Percentiles rank a stretch among this genome's conserved stretches.
Evolutionary conservation across 306 rosid genomes (phyloP).

Genomic region (Castanea crenata): DNA sequence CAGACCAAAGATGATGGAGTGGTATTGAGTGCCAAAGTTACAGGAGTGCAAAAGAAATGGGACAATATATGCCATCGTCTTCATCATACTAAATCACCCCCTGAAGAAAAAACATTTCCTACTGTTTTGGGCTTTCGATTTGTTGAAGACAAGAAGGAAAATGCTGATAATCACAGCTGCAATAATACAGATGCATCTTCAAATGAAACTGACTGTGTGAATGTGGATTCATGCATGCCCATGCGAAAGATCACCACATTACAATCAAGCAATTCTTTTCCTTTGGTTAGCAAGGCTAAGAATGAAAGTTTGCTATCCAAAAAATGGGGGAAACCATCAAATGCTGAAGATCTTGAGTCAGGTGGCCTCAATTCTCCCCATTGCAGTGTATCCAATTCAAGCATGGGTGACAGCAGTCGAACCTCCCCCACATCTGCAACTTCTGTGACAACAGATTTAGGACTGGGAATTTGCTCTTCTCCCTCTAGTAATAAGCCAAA

Average conservation of each 20-base stretch:
- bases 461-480: slow-evolving; percentile 68
- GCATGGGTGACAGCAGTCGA: slow-evolving; percentile 57
- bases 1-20: slow-evolving; percentile 83
- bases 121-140: slow-evolving; percentile 49
- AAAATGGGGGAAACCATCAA: slow-evolving; percentile 45
- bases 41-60: slow-evolving; percentile 43
- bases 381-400: slow-evolving; percentile 71
- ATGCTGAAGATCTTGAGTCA: slow-evolving; percentile 59
- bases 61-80: slow-evolving; percentile 41
- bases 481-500: slow-evolving; percentile 37
- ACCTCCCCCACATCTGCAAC: slow-evolving; percentile 73
- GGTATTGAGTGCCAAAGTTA: slow-evolving; percentile 51
- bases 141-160: slow-evolving; percentile 36
- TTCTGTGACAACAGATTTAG: slow-evolving; percentile 87
- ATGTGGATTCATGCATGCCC: slow-evolving; percentile 45
- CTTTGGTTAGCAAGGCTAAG: slow-evolving; percentile 31
- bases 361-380: slow-evolving; percentile 45
- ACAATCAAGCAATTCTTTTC: slow-evolving; percentile 37
- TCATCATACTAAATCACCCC: slow-evolving; percentile 29
- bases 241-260: slow-evolving; percentile 37
- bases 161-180: slow-evolving; percentile 28
- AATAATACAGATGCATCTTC: slow-evolving; percentile 38
- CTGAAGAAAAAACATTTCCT: slow-evolving; percentile 50
- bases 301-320: slow-evolving; percentile 44
- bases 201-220: slow-evolving; percentile 24